Evolutionary conservation across 441 rosid species (phyloP).

Genomic region (Populus trichocarpa): DNA sequence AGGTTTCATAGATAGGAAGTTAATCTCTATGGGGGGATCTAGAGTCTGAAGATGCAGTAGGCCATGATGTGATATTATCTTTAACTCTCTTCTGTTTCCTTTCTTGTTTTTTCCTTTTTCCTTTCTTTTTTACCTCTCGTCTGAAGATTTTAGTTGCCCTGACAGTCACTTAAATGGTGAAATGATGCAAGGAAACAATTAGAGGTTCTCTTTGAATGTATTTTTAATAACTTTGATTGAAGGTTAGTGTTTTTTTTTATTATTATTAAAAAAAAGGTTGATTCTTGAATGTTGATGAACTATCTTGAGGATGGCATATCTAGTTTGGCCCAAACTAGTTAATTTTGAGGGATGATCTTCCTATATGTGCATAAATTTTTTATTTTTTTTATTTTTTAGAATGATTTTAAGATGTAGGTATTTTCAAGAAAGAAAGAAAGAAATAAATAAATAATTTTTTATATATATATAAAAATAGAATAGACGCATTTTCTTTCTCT

Average conservation of each 20-base stretch:
- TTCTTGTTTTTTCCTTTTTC: too few species aligned
- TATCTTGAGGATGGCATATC: neutral
- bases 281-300: too few species aligned
- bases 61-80: neutral
- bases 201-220: neutral
- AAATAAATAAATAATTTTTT: too few species aligned
- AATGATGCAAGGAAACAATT: neutral
- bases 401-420: too few species aligned
- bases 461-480: too few species aligned
- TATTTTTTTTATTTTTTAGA: too few species aligned
- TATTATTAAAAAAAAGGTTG: too few species aligned
- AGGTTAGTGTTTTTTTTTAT: too few species aligned
- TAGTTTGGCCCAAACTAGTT: neutral
- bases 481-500: too few species aligned
- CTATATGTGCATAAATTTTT: neutral
- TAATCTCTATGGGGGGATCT: neutral
- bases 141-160: neutral
- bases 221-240: too few species aligned
- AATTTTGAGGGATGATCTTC: neutral
- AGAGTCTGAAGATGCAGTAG: neutral
- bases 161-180: neutral
- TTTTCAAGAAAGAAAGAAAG: too few species aligned
- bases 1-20: neutral
- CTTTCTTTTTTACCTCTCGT: too few species aligned
- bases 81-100: neutral